A percentile compares a stretch with the other conserved stretches of the same genome.
Conservation (phyloP, 352 stramenopile genomes). For the Phytophthora multivora region DNA sequence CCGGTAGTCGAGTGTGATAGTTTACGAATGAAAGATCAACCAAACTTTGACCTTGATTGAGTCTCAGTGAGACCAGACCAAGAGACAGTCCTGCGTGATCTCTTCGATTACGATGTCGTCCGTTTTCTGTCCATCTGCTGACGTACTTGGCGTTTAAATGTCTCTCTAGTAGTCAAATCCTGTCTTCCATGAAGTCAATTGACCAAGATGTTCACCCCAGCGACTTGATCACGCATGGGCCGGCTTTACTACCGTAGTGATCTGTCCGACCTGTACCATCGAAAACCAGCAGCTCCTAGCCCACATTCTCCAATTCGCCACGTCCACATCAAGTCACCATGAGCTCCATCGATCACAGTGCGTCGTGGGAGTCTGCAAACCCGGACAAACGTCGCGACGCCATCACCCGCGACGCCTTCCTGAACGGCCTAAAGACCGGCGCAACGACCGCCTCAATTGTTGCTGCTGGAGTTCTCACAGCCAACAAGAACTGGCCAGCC, state of each 20-base stretch:
- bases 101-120: slow-evolving; percentile 16
- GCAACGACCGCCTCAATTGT: slow-evolving; percentile 25
- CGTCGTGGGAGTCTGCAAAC: slow-evolving; percentile 36
- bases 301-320: slow-evolving; percentile 24
- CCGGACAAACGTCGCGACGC: slow-evolving; percentile 54
- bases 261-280: neutral
- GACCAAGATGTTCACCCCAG: slow-evolving; percentile 8
- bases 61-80: too few species aligned
- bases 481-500: slow-evolving; percentile 58
- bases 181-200: neutral
- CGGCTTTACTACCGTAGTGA: neutral
- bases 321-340: slow-evolving; percentile 26
- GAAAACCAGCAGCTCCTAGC: too few species aligned
- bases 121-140: slow-evolving; percentile 9
- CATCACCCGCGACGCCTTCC: slow-evolving; percentile 68
- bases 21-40: too few species aligned
- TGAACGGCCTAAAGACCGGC: slow-evolving; percentile 51
- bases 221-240: slow-evolving; percentile 13
- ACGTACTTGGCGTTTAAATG: slow-evolving; percentile 14
- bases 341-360: slow-evolving; percentile 17
- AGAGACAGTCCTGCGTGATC: slow-evolving; percentile 17
- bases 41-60: neutral
- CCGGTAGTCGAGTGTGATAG: neutral
- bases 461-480: slow-evolving; percentile 35
- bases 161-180: neutral